These are phyloP conservation scores for Xylaria sp. DNA, from an alignment of 2,329 filamentous ascomycete species.

Conservation along the genomic window DNA sequence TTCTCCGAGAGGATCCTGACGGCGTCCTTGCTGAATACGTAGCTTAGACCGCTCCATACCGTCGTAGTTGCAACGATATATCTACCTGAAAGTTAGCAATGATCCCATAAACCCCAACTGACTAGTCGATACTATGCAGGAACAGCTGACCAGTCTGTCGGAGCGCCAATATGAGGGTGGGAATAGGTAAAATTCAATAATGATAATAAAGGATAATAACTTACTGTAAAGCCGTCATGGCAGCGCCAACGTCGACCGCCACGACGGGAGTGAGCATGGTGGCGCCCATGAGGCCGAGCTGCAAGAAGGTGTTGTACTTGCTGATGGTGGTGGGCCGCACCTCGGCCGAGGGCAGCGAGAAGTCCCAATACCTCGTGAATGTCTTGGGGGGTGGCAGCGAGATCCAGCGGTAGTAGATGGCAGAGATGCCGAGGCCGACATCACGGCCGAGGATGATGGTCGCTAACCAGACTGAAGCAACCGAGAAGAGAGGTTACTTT, in stretches of 20 bases:
- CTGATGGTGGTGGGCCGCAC: slow-evolving; percentile 85
- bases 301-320: slow-evolving; percentile 94
- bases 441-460: slow-evolving; percentile 92
- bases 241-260: slow-evolving; percentile 63
- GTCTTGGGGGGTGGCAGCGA: slow-evolving; percentile 94
- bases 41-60: slow-evolving; percentile 92
- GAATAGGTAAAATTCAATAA: neutral
- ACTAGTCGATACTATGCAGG: neutral
- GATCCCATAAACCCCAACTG: neutral
- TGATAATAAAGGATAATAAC: slow-evolving; percentile 47
- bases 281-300: slow-evolving; percentile 85
- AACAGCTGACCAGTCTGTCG: neutral
- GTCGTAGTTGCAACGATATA: slow-evolving; percentile 90
- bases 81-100: slow-evolving; percentile 59
- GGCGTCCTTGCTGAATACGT: slow-evolving; percentile 89
- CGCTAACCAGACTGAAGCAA: slow-evolving; percentile 78
- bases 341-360: slow-evolving; percentile 87
- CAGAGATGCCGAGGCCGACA: slow-evolving; percentile 81
- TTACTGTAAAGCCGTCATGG: slow-evolving; percentile 73
- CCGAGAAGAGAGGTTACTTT: neutral
- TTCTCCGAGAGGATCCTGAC: slow-evolving; percentile 78
- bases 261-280: slow-evolving; percentile 85
- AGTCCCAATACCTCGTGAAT: slow-evolving; percentile 94
- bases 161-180: neutral
- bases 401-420: slow-evolving; percentile 96